Base-by-base conservation (phyloP, 2,329 filamentous ascomycete species). In the Cytospora chrysosperma region DNA sequence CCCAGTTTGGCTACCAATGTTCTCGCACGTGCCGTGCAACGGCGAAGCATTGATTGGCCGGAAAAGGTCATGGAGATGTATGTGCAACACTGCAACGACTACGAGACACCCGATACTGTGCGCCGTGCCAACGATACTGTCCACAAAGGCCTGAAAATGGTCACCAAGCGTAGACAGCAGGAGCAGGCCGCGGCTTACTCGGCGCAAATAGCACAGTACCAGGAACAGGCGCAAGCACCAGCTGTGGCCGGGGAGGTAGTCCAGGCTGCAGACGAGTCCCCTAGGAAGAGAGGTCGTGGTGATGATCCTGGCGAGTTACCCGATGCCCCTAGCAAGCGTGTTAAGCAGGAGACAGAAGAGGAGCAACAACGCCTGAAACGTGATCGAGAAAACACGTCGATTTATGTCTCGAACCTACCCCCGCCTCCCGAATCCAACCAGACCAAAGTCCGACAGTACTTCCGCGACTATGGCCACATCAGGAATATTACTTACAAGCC, bases 351-450 rank as follows among this genome's bases (percentile, higher is more conserved):
- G 27, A 67, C 71, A 30, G 69, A 74, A 43, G 69, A 74, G 51
- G 76, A 76, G 34, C 72, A 75, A 49, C 70, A 70, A 49, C 68
- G 63, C 73, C 78, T 81, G 32, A 94, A 92, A 74, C 88, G 95
- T 61, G 93, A 99, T 75, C 88, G 95, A 50, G 95, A 99, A 73
- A 90, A 98, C 74, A 89, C 92, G 0, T 93, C 91, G 0, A 83
- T 98, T 55, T 85, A 96, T 59, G 88, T 97, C 4, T 88, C 85
- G 57, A 90, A 93, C 69, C 77, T 99, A 27, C 93, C 95, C 1
- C 77, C 98, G 24, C 93, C 95, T 1, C 70, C 74, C 4, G 85
- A 89, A 60, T 85, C 88, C 0, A 87, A 87, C 0, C 87, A 92
- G 70, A 88, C 85, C 15, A 89, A 89, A 69, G 78, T 98, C 17